A percentile compares a stretch with the other conserved stretches of the same genome.
These are phyloP conservation scores for Yarrowia sp. DNA, from an alignment of 805 yeast genomes.

Conservation along the genomic window DNA sequence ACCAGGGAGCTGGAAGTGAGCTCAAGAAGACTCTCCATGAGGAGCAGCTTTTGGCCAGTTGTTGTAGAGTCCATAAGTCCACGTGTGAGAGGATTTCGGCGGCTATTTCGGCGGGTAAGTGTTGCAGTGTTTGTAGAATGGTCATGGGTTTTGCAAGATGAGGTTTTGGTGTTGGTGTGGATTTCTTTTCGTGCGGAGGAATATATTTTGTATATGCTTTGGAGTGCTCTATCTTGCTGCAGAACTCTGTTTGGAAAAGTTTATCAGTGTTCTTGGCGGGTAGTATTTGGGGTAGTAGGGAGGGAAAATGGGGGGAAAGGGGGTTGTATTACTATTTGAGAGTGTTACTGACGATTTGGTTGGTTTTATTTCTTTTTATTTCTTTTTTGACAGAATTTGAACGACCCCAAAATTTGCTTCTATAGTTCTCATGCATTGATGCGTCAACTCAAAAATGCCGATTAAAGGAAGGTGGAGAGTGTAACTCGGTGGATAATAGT, in stretches of 20 bases:
- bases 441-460: no score
- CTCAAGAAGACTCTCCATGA: neutral
- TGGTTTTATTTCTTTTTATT: no score
- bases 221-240: constrained; percentile 10
- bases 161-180: neutral
- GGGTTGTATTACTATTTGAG: no score
- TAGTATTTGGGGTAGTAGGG: no score
- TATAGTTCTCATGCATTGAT: no score
- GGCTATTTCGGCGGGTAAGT: neutral
- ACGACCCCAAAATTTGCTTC: no score
- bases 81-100: neutral
- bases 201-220: neutral
- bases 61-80: neutral
- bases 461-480: no score
- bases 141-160: neutral
- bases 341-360: no score
- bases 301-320: neutral
- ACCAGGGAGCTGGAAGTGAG: neutral
- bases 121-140: neutral
- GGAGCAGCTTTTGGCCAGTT: neutral
- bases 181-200: neutral
- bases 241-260: neutral
- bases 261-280: no score
- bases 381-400: no score
- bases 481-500: no score